Evolutionary conservation across 2,329 filamentous ascomycete genomes (phyloP), one percentile per base, ranked within the genome.

Genomic region (Plenodomus biglobosus): DNA sequence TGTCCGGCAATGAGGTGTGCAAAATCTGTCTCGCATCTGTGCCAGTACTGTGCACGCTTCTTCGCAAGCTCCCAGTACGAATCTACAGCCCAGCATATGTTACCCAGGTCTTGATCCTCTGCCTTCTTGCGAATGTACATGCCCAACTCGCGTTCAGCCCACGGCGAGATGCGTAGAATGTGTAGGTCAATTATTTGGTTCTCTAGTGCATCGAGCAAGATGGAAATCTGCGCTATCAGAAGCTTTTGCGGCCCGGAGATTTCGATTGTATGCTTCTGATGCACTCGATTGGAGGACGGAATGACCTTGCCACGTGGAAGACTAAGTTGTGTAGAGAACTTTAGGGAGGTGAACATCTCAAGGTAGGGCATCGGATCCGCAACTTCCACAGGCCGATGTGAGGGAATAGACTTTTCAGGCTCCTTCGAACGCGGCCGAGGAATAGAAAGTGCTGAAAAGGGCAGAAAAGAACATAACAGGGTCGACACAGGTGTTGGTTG

Each of bases 281-380:
- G 55, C 6, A 61, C 48, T 3, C 52, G 48, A 1, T 47, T 53
- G 2, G 59, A 58, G 2, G 52, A 46, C 2, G 55, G 38, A 10
- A 38, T 38, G 7, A 53, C 24, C n/a, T 55, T 55, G 4, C 47
- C 40, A 16, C 48, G 49, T 17, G 66, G 58, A 1, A 71, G 46
- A 16, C 50, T 60, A 13, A 84, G 74, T 0, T 72, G 77, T 0
- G 84, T 85, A 0, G 77, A 77, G 48, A 88, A 84, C 0, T 75
- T 76, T 13, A 94, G 78, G 0, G 86, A 83, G 0, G 83, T 87
- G 59, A 94, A 90, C 8, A 86, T 77, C 38, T 86, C 81, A 0
- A 92, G 76, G 55, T 86, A 90, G 0, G 86, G 83, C 2, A 87
- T 72, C 41, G 87, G 82, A 50, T 91, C 82, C 0, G 79, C 75